Conservation (phyloP, 2,329 filamentous ascomycete species). For the Arthrinium phaeospermum region DNA sequence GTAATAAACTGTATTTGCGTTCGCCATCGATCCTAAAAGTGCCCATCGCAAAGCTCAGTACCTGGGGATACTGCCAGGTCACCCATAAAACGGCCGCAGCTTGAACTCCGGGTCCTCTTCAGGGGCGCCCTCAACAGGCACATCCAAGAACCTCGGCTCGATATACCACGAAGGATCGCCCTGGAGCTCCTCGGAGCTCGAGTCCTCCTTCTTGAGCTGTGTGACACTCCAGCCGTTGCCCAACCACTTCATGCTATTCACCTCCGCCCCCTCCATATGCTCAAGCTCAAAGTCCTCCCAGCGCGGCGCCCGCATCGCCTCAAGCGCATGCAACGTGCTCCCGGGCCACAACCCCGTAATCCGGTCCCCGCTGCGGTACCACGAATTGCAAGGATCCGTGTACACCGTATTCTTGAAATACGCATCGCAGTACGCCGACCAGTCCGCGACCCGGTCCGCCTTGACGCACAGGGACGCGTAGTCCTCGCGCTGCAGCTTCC, state of each 20-base stretch:
- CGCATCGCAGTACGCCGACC: constrained; percentile 50
- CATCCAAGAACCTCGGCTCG: constrained; percentile 34
- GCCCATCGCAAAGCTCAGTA: too few relatives aligned
- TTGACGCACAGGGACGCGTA: constrained; percentile 52
- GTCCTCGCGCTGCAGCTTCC: constrained; percentile 54
- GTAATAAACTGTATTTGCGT: too few relatives aligned
- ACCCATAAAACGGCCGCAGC: constrained; percentile 38
- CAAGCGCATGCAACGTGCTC: constrained; percentile 49
- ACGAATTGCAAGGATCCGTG: constrained; percentile 54
- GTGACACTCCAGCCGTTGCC: constrained; percentile 49
- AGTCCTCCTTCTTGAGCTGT: constrained; percentile 41
- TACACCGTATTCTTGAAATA: constrained; percentile 57
- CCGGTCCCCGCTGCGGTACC: constrained; percentile 55
- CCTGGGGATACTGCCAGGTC: too few relatives aligned
- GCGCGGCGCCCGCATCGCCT: constrained; percentile 47
- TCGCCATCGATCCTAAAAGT: too few relatives aligned
- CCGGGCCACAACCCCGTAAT: constrained; percentile 53
- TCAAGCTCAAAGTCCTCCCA: constrained; percentile 55
- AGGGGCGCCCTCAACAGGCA: constrained; percentile 32
- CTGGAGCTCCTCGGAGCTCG: constrained; percentile 27
- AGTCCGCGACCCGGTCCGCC: constrained; percentile 51
- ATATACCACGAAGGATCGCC: constrained; percentile 42
- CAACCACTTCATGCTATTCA: constrained; percentile 46
- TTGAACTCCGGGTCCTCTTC: constrained; percentile 37
- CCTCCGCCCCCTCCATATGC: constrained; percentile 33